Evolutionary conservation across 1,284 basidiomycete species (phyloP).

Genomic region (Vanrija sp.): DNA sequence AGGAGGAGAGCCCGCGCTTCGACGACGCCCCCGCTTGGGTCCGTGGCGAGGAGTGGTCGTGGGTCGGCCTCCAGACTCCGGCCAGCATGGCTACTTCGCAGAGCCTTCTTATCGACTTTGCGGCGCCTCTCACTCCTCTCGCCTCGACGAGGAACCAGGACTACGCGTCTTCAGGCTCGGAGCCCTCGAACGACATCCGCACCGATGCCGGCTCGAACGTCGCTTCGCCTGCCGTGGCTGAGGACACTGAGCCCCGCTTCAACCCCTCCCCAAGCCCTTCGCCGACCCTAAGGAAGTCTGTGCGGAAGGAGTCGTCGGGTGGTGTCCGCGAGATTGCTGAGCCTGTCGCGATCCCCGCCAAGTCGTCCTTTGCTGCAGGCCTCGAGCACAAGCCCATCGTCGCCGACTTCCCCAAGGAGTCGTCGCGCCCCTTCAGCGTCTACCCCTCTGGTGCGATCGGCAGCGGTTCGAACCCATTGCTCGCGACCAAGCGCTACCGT

Average conservation of each 20-base stretch:
- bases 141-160: background rate
- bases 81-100: constrained; percentile 13
- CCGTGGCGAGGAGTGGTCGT: constrained; percentile 45
- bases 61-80: constrained; percentile 31
- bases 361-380: too few relatives aligned
- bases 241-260: background rate
- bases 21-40: constrained; percentile 46
- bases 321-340: background rate
- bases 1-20: constrained; percentile 41
- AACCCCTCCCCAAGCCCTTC: background rate
- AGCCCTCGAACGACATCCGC: constrained; percentile 5
- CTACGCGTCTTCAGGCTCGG: constrained; percentile 1
- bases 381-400: background rate
- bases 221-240: background rate
- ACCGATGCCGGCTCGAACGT: constrained; percentile 5
- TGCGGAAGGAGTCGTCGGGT: background rate
- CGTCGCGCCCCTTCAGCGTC: background rate
- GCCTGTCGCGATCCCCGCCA: too few relatives aligned
- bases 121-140: constrained; percentile 11
- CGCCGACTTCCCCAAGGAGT: background rate
- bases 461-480: background rate
- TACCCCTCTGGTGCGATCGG: background rate
- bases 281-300: background rate
- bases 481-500: constrained; percentile 1
- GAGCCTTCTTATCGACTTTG: constrained; percentile 19